These are phyloP conservation scores for Mytilinidion resinicola DNA, from an alignment of 495 filamentous ascomycete species.

Conservation along the genomic window DNA sequence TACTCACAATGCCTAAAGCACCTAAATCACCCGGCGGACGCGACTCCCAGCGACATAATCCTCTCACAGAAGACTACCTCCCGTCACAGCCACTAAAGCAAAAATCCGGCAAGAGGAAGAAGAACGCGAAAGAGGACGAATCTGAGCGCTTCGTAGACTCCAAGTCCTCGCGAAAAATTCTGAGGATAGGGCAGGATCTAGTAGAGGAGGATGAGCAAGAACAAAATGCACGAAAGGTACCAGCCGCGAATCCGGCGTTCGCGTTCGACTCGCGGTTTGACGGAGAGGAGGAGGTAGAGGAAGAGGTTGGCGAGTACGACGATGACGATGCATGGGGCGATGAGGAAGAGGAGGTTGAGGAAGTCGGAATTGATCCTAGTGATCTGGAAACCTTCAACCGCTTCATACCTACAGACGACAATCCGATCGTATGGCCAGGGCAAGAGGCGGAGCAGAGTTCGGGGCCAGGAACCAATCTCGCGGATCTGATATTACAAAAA, in stretches of 20 bases:
- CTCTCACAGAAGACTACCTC: conserved; percentile 39
- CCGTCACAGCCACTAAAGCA: conserved; percentile 35
- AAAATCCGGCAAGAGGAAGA: conserved; percentile 35
- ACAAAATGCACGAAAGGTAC: conserved; percentile 28
- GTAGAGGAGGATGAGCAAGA: conserved; percentile 66
- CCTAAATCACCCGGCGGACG: conserved; percentile 20
- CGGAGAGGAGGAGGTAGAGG: conserved; percentile 37
- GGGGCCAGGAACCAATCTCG: conserved; percentile 62
- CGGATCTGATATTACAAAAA: conserved; percentile 86
- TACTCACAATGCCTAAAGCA: conserved; percentile 30
- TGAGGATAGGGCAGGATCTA: conserved; percentile 77
- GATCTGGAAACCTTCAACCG: conserved; percentile 87
- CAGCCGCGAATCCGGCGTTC: conserved; percentile 54
- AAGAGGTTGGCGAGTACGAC: conserved; percentile 35
- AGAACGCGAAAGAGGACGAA: conserved; percentile 43
- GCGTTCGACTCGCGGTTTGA: conserved; percentile 55
- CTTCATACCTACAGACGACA: conserved; percentile 61
- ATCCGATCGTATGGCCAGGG: conserved; percentile 37
- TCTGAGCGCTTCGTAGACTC: conserved; percentile 75
- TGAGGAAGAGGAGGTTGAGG: conserved; percentile 68
- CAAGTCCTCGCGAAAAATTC: conserved; percentile 77
- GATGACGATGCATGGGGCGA: conserved; percentile 53
- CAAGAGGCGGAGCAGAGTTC: conserved; percentile 25
- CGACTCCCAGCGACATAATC: conserved; percentile 32
- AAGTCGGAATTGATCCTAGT: conserved; percentile 79